Evolutionary conservation across 768 basidiomycete genomes (phyloP), one percentile per base, ranked within the genome.

Genomic region (Holtermanniella nyarrowii): DNA sequence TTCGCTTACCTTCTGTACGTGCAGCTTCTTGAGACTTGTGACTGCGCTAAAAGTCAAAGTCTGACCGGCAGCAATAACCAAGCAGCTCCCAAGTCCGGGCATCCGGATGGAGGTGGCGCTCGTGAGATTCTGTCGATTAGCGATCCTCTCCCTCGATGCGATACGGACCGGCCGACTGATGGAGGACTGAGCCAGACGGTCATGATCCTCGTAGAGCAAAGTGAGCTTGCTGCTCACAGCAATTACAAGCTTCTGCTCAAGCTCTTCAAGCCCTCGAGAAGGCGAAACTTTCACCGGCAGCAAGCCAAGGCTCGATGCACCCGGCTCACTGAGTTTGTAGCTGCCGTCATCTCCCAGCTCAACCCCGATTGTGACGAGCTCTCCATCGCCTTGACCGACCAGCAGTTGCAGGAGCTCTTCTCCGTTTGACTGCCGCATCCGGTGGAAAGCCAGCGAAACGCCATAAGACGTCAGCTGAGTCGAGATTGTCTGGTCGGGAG

Each of bases 301-400:
- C 5, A 48, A 62, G 16, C 69, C 69, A 0, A 70, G 54, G 20
- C 59, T 58, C 21, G 60, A 54, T 12, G 51, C 46, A 45, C 65
- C 64, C 14, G 60, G 56, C 13, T 52, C 45, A 20, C 54, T 52
- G 26, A 63, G 48, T 2, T 14, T 41, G 11, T 58, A 12, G 7
- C 53, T 45, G 2, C 47, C 56, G 24, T 55, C 51, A 16, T 44
- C 48, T 14, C 48, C 54, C 0, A 41, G 40, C 22, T 54, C 54
- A 20, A 63, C 26, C 18, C 65, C 63, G 53, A 64, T 62, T 3
- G 50, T 50, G 42, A 65, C 42, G 42, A 66, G 52, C 13, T 57
- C 49, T 11, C 69, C 69, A 57, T 69, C 63, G 44, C 64, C 64
- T 16, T 64, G 39, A 3, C 69, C 69, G 22, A 63, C 64, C 11